Evolutionary conservation across 192 early-diverging fungal species (phyloP).

Genomic region (Backusella psychrophila): DNA sequence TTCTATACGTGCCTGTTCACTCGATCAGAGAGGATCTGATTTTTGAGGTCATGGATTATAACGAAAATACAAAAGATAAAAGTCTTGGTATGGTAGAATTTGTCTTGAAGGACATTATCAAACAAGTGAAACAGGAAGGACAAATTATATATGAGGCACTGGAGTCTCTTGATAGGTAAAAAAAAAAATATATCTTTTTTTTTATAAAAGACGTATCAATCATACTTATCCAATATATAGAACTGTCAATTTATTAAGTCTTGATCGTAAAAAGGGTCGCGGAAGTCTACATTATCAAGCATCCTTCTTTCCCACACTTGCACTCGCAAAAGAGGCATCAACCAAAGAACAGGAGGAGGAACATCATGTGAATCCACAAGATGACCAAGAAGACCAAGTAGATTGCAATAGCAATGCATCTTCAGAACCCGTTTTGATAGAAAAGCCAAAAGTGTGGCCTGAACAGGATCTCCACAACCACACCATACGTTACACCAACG

Average conservation of each 20-base stretch:
- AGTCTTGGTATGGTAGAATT: conserved; percentile 70
- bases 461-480: conserved; percentile 33
- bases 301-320: conserved; percentile 35
- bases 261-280: conserved; percentile 25
- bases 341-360: not conserved
- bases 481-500: conserved; percentile 20
- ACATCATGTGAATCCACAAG: not conserved
- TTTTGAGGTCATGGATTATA: conserved; percentile 87
- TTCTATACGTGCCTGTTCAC: conserved; percentile 77
- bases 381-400: not conserved
- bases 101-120: conserved; percentile 58
- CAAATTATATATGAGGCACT: conserved; percentile 26
- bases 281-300: conserved; percentile 39
- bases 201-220: not conserved
- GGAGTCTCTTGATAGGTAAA: conserved; percentile 33
- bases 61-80: conserved; percentile 82
- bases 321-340: conserved; percentile 18
- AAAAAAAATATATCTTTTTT: not conserved
- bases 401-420: conserved; percentile 12
- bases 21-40: conserved; percentile 68
- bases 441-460: conserved; percentile 5
- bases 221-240: conserved; percentile 8
- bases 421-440: not conserved
- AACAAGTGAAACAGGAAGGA: conserved; percentile 35
- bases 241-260: conserved; percentile 19